Evolutionary conservation across 2,329 filamentous ascomycete species (phyloP).

Genomic region (Ceratocystis cacaofunesta): DNA sequence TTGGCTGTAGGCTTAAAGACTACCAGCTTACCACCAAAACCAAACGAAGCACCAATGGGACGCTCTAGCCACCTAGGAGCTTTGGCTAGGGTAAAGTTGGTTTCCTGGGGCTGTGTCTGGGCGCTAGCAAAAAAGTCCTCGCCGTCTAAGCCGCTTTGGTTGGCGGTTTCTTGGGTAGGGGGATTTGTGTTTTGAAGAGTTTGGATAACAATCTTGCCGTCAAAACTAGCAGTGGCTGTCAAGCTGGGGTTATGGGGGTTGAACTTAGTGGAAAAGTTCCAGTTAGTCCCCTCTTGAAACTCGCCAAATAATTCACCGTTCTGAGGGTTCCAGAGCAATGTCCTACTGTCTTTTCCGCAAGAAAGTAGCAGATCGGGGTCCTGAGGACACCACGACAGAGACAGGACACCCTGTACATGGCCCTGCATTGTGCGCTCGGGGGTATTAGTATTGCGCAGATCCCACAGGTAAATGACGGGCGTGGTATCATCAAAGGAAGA

Average conservation of each 20-base stretch:
- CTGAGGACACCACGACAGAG: conserved; percentile 87
- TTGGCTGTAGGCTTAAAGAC: conserved; percentile 46
- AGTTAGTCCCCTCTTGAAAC: conserved; percentile 96
- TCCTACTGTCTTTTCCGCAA: conserved; percentile 91
- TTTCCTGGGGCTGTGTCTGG: conserved; percentile 77
- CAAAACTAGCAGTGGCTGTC: conserved; percentile 89
- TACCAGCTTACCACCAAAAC: conserved; percentile 86
- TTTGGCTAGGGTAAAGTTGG: conserved; percentile 72
- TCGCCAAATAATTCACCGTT: conserved; percentile 79
- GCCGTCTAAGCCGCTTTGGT: conserved; percentile 60
- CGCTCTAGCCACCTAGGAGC: conserved; percentile 84
- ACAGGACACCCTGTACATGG: conserved; percentile 89
- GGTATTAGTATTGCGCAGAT: conserved; percentile 87
- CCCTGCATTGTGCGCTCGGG: conserved; percentile 77
- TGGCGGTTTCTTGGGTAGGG: conserved; percentile 49
- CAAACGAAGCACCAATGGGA: conserved; percentile 76
- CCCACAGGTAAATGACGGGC: conserved; percentile 83
- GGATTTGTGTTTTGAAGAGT: conserved; percentile 88
- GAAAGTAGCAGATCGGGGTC: conserved; percentile 81
- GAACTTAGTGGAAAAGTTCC: conserved; percentile 93
- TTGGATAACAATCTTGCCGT: conserved; percentile 88
- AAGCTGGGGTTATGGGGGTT: conserved; percentile 86
- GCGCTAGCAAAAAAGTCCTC: conserved; percentile 96
- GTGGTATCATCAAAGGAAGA: conserved; percentile 79
- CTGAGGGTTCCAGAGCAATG: conserved; percentile 89